These are phyloP conservation scores for Nicotiana noctiflora DNA, from an alignment of 257 asterid genomes.

Conservation along the genomic window DNA sequence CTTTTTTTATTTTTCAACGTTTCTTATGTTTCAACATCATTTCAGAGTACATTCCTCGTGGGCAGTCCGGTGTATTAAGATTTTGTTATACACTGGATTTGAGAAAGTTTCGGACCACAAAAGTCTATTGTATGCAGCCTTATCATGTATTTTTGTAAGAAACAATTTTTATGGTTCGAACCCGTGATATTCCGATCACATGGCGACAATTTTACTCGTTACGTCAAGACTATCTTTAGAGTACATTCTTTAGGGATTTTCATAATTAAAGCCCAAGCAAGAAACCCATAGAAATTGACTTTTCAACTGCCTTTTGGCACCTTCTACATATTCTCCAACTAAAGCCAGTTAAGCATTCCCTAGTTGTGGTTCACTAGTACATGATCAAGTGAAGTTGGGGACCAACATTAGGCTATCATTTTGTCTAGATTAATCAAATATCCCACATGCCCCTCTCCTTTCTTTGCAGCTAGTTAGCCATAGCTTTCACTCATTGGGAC, in stretches of 20 bases:
- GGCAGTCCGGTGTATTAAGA: too few relatives aligned
- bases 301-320: background rate
- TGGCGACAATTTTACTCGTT: too few relatives aligned
- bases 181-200: too few relatives aligned
- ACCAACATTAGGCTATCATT: constrained; percentile 30
- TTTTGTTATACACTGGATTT: fast-evolving
- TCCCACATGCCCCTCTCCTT: constrained; percentile 19
- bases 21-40: background rate
- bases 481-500: background rate
- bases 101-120: too few relatives aligned
- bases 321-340: background rate
- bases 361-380: background rate
- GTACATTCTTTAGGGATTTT: background rate
- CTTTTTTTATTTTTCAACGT: background rate
- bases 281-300: background rate
- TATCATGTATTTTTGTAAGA: too few relatives aligned
- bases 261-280: background rate
- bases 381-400: constrained; percentile 4
- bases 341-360: constrained; percentile 7
- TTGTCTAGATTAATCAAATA: constrained; percentile 28
- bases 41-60: background rate
- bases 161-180: too few relatives aligned
- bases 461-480: background rate
- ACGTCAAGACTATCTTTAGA: background rate
- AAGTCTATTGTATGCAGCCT: too few relatives aligned